Base-by-base conservation (phyloP, 768 basidiomycete genomes). In the Cystobasidium onofrii region DNA sequence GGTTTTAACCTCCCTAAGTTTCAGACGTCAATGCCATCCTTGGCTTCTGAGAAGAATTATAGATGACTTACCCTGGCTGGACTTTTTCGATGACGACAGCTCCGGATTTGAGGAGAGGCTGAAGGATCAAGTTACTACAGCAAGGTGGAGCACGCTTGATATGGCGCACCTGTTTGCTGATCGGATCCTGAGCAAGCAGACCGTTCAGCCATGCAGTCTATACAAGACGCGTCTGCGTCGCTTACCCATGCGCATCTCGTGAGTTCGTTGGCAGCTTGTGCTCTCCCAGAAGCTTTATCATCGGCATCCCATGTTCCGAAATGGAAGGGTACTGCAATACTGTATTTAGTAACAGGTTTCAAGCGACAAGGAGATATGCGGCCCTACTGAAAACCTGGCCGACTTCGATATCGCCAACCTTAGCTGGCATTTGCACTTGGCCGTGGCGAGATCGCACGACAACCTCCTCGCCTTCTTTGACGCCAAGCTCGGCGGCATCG, bases 181-280 rank as follows among this genome's bases (percentile, higher is more conserved):
- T 33, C 1, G 33, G 25, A 57, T 10, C 18, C 27, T 34, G 20
- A 20, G 0, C 1, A 29, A 72, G 4, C 18, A 27, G 27, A 7
- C 66, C 15, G 7, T 6, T 6, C 6, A 39, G 6, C 39, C 6
- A 15, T 20, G 1, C 31, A 23, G 23, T 18, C 43, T 33, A 64
- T 39, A 50, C n/a, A 71, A 36, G 4, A 29, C 36, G 25, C 36
- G 55, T 36, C 39, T 70, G 73, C 25, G 64, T 63, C 18, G 43
- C 72, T 75, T 64, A 76, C 77, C 77, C 77, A 78, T 1, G 57
- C 15, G 12, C 57, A 27, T 27, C 66, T 50, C 9, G 77, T 78
- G 29, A 78, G 60, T 57, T 78, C 77, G 69, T 78, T 78, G 13
- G 77, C 77, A 15, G 74, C 64, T 10, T 70, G 57, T 29, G 77